Percentiles rank a stretch among this genome's conserved stretches.
Evolutionary conservation across 1,139 yeast genomes (phyloP).

Genomic region (Yamadazyma spencermartinsiae): DNA sequence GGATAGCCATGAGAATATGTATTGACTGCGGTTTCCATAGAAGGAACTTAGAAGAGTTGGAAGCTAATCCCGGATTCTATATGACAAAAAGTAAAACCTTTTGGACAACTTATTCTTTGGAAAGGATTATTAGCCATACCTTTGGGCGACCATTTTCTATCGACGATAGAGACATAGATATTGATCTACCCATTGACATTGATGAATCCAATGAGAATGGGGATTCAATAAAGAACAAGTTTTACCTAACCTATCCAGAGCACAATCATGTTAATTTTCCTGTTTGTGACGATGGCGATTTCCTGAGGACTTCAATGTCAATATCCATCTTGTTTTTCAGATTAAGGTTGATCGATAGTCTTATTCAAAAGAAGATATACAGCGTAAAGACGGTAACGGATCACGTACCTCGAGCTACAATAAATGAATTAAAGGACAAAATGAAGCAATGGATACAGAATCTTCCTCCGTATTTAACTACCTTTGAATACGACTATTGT

Average conservation of each 20-base stretch:
- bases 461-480: slow-evolving; percentile 8
- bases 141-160: slow-evolving; percentile 14
- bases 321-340: slow-evolving; percentile 9
- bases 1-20: slow-evolving; percentile 11
- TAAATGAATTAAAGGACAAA: slow-evolving; percentile 4
- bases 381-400: slow-evolving; percentile 8
- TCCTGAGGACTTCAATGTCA: slow-evolving; percentile 8
- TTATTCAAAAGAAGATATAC: slow-evolving; percentile 10
- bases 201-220: slow-evolving; percentile 11
- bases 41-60: slow-evolving; percentile 8
- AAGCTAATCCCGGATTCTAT: slow-evolving; percentile 8
- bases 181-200: slow-evolving; percentile 10
- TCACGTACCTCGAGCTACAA: slow-evolving; percentile 9
- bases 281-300: background rate
- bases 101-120: slow-evolving; percentile 13
- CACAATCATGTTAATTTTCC: slow-evolving; percentile 6
- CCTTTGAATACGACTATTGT: slow-evolving; percentile 11
- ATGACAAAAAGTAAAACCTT: slow-evolving; percentile 7
- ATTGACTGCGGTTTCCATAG: slow-evolving; percentile 13
- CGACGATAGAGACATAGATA: slow-evolving; percentile 12
- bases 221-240: slow-evolving; percentile 7
- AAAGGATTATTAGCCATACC: slow-evolving; percentile 8
- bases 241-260: slow-evolving; percentile 10
- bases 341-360: slow-evolving; percentile 11
- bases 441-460: slow-evolving; percentile 11